phyloP scores from a whole-genome alignment of 2,329 filamentous ascomycete species.

The Pseudopithomyces maydicus region DNA sequence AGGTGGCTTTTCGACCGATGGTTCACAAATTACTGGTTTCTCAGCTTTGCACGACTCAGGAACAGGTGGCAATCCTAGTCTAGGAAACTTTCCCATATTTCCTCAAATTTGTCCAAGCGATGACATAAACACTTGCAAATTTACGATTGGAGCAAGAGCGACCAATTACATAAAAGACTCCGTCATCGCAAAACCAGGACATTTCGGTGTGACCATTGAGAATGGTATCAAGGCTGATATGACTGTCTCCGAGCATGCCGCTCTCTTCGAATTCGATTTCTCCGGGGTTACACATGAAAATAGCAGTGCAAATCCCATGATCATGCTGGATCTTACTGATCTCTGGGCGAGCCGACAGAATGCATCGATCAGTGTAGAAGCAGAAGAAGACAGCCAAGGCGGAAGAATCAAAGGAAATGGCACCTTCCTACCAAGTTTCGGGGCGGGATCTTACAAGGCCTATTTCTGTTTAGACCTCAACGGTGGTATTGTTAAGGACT shows the following conservation, averaged over 20 bases:
- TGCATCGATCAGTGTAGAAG: slow-evolving; percentile 60
- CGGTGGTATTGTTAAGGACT: slow-evolving; percentile 52
- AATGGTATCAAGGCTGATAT: slow-evolving; percentile 65
- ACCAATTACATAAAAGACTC: slow-evolving; percentile 57
- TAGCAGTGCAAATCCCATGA: slow-evolving; percentile 54
- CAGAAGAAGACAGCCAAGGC: slow-evolving; percentile 21
- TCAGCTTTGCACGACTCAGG: slow-evolving; percentile 43
- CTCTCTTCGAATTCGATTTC: slow-evolving; percentile 66
- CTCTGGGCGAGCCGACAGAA: slow-evolving; percentile 58
- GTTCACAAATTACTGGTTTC: slow-evolving; percentile 51
- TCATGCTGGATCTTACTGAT: slow-evolving; percentile 66
- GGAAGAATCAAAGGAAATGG: slow-evolving; percentile 63
- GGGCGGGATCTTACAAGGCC: slow-evolving; percentile 61
- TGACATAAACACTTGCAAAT: slow-evolving; percentile 65
- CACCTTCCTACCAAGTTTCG: slow-evolving; percentile 66
- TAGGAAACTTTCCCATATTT: slow-evolving; percentile 77
- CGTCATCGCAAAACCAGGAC: slow-evolving; percentile 61
- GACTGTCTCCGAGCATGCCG: slow-evolving; percentile 63
- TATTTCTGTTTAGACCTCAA: slow-evolving; percentile 68
- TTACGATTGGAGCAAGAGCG: slow-evolving; percentile 55
- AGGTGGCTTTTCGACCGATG: slow-evolving; percentile 59
- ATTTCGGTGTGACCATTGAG: slow-evolving; percentile 62
- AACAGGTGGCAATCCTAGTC: slow-evolving; percentile 57
- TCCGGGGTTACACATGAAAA: slow-evolving; percentile 35
- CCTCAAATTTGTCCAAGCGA: slow-evolving; percentile 67